Conservation (phyloP, 768 basidiomycete species). For the Podaxis mareebaensis region DNA sequence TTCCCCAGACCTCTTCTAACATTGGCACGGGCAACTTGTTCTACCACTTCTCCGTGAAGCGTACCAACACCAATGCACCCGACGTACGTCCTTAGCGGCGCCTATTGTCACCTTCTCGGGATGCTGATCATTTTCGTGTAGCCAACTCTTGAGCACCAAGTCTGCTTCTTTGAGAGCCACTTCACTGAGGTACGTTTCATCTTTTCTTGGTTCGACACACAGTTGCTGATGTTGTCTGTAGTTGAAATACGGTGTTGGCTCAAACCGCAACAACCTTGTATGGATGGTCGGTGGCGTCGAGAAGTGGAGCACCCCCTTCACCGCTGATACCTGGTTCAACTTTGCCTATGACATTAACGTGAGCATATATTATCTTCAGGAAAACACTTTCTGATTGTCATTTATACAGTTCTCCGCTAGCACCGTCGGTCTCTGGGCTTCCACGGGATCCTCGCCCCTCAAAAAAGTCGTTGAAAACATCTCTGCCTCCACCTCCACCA, state of each 20-base stretch:
- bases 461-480: constrained; percentile 49
- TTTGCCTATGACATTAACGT: constrained; percentile 68
- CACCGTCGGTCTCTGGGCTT: constrained; percentile 61
- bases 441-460: constrained; percentile 47
- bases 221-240: constrained; percentile 22
- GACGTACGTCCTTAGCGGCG: constrained; percentile 36
- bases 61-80: constrained; percentile 47
- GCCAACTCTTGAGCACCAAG: constrained; percentile 59
- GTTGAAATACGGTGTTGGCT: constrained; percentile 58
- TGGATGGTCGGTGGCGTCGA: constrained; percentile 50
- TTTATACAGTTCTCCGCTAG: constrained; percentile 45
- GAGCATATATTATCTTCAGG: constrained; percentile 22
- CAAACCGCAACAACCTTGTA: constrained; percentile 48
- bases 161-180: constrained; percentile 63
- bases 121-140: constrained; percentile 21
- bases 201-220: neutral
- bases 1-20: constrained; percentile 49
- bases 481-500: constrained; percentile 52
- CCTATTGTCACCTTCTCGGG: neutral
- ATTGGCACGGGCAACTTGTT: constrained; percentile 57
- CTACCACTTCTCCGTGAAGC: constrained; percentile 64
- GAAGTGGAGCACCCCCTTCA: constrained; percentile 53
- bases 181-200: constrained; percentile 51
- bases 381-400: neutral
- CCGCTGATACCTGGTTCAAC: constrained; percentile 59